phyloP scores from a whole-genome alignment of 345 rosid species.

The Rhodamnia argentea region DNA sequence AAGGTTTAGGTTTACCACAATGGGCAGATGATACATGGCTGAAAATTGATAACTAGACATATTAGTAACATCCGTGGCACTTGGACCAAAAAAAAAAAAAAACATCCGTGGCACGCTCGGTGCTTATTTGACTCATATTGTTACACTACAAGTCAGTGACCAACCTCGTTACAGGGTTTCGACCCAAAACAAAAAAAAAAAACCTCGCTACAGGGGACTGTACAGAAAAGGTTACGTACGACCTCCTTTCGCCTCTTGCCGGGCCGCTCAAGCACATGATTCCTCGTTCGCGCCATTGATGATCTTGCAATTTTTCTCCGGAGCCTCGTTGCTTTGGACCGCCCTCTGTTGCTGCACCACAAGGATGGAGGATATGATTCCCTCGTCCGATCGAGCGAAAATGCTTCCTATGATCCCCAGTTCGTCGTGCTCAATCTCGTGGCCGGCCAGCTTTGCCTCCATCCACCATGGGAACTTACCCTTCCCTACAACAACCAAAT shows the following conservation, averaged over 20 bases:
- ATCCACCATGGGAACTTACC: slow-evolving; percentile 49
- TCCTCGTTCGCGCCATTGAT: neutral
- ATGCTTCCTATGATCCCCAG: slow-evolving; percentile 41
- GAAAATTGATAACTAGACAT: neutral
- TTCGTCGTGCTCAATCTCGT: slow-evolving; percentile 37
- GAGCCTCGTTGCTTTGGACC: slow-evolving; percentile 3
- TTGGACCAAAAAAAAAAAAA: too few species aligned
- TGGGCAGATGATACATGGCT: neutral
- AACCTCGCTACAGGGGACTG: neutral
- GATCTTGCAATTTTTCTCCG: neutral
- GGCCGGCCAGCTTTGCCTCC: slow-evolving; percentile 41
- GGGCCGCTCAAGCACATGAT: neutral
- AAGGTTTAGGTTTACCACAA: neutral
- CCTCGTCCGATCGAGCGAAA: slow-evolving; percentile 23
- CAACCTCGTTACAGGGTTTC: neutral
- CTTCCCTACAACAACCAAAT: slow-evolving; percentile 62
- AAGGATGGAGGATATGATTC: slow-evolving; percentile 35
- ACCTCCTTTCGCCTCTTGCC: neutral
- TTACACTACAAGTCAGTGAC: neutral
- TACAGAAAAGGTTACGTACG: neutral
- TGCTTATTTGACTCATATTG: neutral
- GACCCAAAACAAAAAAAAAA: too few species aligned
- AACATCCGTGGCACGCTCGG: neutral
- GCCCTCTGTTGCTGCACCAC: slow-evolving; percentile 43
- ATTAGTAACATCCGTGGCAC: neutral